phyloP scores from a whole-genome alignment of 1,139 yeast species.

The Protomyces macrosporus region DNA sequence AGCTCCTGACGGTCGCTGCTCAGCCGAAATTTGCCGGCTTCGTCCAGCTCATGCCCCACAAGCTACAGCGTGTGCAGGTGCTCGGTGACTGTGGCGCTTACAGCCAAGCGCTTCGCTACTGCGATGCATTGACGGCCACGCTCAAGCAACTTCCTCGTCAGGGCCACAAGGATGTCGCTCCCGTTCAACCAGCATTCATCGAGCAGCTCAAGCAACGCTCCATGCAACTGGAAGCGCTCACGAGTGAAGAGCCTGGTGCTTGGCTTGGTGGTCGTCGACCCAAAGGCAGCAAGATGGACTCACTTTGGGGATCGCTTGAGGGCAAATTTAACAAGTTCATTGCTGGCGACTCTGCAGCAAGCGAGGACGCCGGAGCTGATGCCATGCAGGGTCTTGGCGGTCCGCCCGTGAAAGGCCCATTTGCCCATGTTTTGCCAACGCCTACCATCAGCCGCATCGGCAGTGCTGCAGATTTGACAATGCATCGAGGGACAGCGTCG shows the following conservation, averaged over 20 bases:
- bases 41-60: constrained; percentile 54
- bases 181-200: constrained; percentile 40
- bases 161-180: constrained; percentile 39
- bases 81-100: constrained; percentile 60
- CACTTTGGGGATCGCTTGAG: constrained; percentile 82
- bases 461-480: constrained; percentile 6
- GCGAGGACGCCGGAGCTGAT: neutral
- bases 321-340: constrained; percentile 76
- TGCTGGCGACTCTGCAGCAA: constrained; percentile 59
- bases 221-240: constrained; percentile 32
- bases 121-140: constrained; percentile 51
- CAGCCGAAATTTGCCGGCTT: constrained; percentile 39
- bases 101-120: constrained; percentile 55
- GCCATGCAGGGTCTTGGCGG: constrained; percentile 30
- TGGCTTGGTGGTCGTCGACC: constrained; percentile 63
- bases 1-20: constrained; percentile 31
- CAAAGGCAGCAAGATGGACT: constrained; percentile 67
- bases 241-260: constrained; percentile 42
- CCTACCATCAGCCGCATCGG: constrained; percentile 18
- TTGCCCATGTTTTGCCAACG: constrained; percentile 28
- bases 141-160: constrained; percentile 15
- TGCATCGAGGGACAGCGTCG: neutral
- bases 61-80: constrained; percentile 57
- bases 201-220: constrained; percentile 41
- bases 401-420: constrained; percentile 34